Evolutionary conservation across 1,284 basidiomycete genomes (phyloP).

Genomic region (Boletus albobrunnescens): DNA sequence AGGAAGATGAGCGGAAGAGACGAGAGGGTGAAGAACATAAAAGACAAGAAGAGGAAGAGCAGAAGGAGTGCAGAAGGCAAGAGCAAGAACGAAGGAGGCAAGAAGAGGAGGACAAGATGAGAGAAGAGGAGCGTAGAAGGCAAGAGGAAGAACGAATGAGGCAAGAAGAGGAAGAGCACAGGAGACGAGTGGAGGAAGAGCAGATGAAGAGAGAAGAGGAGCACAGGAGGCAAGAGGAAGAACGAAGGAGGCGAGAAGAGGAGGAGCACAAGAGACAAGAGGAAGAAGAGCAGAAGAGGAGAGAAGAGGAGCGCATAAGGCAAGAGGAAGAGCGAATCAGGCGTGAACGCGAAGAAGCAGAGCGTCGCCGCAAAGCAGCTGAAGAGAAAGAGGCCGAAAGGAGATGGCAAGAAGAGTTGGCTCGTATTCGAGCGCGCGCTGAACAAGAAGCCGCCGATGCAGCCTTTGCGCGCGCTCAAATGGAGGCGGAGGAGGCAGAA

Average conservation of each 20-base stretch:
- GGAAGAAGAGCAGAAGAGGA: conserved; percentile 18
- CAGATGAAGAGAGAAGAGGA: too few species aligned
- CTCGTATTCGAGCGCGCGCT: conserved; percentile 29
- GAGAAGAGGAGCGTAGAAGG: neutral
- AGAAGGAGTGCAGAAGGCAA: conserved; percentile 8
- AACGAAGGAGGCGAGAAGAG: conserved; percentile 6
- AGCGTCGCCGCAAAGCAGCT: conserved; percentile 15
- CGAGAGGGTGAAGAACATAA: conserved; percentile 12
- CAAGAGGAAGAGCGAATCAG: conserved; percentile 20
- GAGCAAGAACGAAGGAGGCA: conserved; percentile 14
- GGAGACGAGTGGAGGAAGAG: too few species aligned
- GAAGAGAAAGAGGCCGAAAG: conserved; percentile 32
- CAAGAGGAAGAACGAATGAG: conserved; percentile 10
- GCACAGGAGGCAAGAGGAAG: conserved; percentile 24
- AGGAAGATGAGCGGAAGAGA: conserved; percentile 6
- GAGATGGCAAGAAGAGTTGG: conserved; percentile 31
- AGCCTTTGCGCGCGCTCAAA: conserved; percentile 33
- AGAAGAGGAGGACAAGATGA: conserved; percentile 32
- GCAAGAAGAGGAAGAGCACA: conserved; percentile 28
- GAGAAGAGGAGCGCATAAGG: conserved; percentile 10
- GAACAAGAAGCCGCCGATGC: conserved; percentile 35
- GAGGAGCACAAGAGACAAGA: conserved; percentile 10
- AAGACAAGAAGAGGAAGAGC: conserved; percentile 17
- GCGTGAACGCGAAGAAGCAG: conserved; percentile 20
- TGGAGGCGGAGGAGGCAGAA: conserved; percentile 33